Base-by-base conservation (phyloP, 495 filamentous ascomycete genomes). In the Annulohypoxylon stygium region DNA sequence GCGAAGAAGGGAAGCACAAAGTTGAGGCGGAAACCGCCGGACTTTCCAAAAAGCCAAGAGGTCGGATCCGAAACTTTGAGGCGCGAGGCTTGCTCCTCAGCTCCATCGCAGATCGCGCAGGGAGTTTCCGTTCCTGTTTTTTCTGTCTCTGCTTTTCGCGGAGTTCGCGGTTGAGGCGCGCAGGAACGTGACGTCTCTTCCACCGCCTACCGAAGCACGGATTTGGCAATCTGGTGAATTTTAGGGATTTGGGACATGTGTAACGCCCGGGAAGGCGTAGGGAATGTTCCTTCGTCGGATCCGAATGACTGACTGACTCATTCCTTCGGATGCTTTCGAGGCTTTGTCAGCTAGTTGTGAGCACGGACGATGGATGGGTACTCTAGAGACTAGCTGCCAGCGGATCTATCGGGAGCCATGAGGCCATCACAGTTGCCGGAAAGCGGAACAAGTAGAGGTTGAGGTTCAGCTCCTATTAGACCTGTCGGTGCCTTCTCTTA, bases 241-340 rank as follows among this genome's bases (percentile, higher is more conserved):
- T 36, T 6, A 2, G 23, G 23, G 8, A 26, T 4, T 25, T 53
- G 25, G 14, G 20, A 33, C 8, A 37, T 37, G 61, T 51, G 47
- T 26, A 53, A 64, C 61, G 61, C 61, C 47, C 30, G 53, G 26
- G 61, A 64, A 64, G 61, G 23, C 34, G 18, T 43, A 61, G 36
- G 47, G 47, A 53, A 64, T 57, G 5, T 41, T 64, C 47, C 12
- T 64, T 18, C 20, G 12, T 8, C 12, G 16, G 14, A 2, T 26
- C 25, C 18, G 47, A 10, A 16, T 30, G 30, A 30, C 30, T 30
- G 30, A 30, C 30, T 30, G 30, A 30, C 30, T 30, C 5, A 6
- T 30, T 30, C 30, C 30, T 30, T 37, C 16, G 10, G 26, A 11
- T 14, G 39, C 12, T n/a, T 37, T 41, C 18, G 36, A 4, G 47